Evolutionary conservation across 1,284 basidiomycete genomes (phyloP), one percentile per base, ranked within the genome.

Genomic region (Ceratobasidium sp.): DNA sequence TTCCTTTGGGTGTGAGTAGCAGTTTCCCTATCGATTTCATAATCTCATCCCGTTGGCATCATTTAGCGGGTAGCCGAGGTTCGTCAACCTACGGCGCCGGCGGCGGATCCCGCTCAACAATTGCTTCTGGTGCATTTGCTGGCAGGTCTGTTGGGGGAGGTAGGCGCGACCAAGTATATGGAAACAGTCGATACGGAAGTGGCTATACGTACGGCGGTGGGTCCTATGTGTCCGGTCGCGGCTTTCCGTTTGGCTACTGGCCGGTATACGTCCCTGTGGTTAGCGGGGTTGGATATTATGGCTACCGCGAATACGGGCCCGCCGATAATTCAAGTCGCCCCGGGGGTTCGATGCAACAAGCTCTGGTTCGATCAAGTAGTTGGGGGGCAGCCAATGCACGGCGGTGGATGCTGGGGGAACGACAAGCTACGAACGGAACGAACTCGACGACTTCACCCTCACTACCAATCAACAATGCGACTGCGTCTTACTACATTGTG

Each of bases 221-320:
- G 21, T 71, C 48, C 36, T 76, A 50, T 39, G 72, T 77, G 10
- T 32, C 70, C 12, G 74, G 74, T 9, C 39, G 76, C 3, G 72
- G 74, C 4, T 76, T 78, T 30, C 77, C 77, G 1, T 79, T 73
- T 55, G 73, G 71, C 9, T 78, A 78, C 46, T 78, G 75, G 70
- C 78, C 78, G 0, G 55, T 78, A 9, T 76, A 69, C 43, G 26
- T 50, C 0, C 67, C 74, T 3, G 32, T 69, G 18, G 39, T 4
- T 23, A 36, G 52, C 9, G 65, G 52, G 1, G 41, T 21, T 45
- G 50, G 65, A 28, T 78, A 78, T 50, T 78, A 79, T 59, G 77
- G 77, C n/a, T 57, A 69, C 30, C 50, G 32, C 16, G 65, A 69
- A 73, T 78, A 77, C 67, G 72, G 74, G n/a, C 70, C 75, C 26